Percentiles rank a stretch among this genome's conserved stretches.
phyloP scores from a whole-genome alignment of 192 early-diverging fungal genomes.

The Chytriomyces hyalinus region DNA sequence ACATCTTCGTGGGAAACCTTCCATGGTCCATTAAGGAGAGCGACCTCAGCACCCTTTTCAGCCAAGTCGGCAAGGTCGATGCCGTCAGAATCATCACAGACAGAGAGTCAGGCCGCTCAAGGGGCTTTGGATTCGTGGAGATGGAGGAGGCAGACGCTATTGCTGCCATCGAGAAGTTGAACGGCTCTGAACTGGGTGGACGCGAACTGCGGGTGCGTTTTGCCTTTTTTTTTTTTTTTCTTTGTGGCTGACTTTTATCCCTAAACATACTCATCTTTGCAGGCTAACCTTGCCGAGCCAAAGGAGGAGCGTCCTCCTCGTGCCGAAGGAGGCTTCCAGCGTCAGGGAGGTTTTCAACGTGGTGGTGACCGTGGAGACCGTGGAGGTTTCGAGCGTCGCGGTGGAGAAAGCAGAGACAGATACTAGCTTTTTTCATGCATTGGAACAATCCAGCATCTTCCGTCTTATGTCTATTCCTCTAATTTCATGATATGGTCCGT shows the following conservation, averaged over 20 bases:
- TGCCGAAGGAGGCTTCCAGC: background rate
- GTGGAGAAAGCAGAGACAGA: slow-evolving; percentile 17
- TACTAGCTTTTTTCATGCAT: background rate
- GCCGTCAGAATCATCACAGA: slow-evolving; percentile 75
- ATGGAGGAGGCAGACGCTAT: slow-evolving; percentile 43
- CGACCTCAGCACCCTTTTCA: slow-evolving; percentile 62
- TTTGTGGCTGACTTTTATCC: slow-evolving; percentile 5
- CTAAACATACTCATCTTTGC: background rate
- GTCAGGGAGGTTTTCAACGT: slow-evolving; percentile 23
- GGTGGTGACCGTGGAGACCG: slow-evolving; percentile 6
- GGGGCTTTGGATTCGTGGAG: slow-evolving; percentile 64
- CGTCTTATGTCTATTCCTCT: background rate
- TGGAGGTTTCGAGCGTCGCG: slow-evolving; percentile 19
- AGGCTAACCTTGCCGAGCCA: slow-evolving; percentile 18
- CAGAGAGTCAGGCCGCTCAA: slow-evolving; percentile 68
- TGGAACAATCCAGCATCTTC: background rate
- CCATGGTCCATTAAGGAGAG: slow-evolving; percentile 67
- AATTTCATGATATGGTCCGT: background rate
- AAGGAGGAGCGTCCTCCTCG: background rate
- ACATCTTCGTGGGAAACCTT: slow-evolving; percentile 74
- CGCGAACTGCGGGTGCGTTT: slow-evolving; percentile 40
- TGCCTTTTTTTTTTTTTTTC: slow-evolving; percentile 9
- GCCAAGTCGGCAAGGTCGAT: slow-evolving; percentile 67
- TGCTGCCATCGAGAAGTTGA: slow-evolving; percentile 42
- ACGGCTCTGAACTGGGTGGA: slow-evolving; percentile 44